phyloP scores from a whole-genome alignment of 768 basidiomycete species.

The Mycena alexandri region DNA sequence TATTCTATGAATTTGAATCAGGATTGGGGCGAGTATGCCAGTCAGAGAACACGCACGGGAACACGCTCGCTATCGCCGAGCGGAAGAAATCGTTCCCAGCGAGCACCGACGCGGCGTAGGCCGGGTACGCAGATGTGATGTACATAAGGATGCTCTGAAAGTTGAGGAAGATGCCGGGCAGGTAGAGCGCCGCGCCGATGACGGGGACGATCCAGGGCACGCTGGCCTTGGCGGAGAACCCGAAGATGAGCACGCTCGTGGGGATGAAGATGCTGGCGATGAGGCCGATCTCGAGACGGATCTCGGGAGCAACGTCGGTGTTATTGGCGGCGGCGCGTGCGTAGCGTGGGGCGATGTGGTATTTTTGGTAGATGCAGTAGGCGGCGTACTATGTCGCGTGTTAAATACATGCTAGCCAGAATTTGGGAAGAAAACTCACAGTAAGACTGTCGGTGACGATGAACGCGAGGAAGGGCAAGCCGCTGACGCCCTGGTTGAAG shows the following conservation, averaged over 20 bases:
- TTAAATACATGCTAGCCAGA: background rate
- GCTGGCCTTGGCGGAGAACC: constrained; percentile 5
- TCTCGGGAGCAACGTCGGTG: constrained; percentile 40
- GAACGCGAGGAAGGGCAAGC: constrained; percentile 37
- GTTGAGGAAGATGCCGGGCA: constrained; percentile 46
- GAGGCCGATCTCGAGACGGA: constrained; percentile 47
- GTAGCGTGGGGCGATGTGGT: constrained; percentile 13
- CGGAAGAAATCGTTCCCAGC: constrained; percentile 42
- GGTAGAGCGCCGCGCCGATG: constrained; percentile 40
- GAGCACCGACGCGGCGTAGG: constrained; percentile 45
- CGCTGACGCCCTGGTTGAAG: constrained; percentile 46
- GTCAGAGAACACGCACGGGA: constrained; percentile 18
- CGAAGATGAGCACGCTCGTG: constrained; percentile 11
- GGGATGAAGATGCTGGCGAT: constrained; percentile 18
- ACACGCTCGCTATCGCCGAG: constrained; percentile 40
- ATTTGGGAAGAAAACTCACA: constrained; percentile 6
- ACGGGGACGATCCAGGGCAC: constrained; percentile 22
- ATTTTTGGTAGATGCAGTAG: constrained; percentile 37
- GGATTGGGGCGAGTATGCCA: too few species aligned
- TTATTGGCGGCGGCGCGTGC: constrained; percentile 18
- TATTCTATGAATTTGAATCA: constrained; percentile 27
- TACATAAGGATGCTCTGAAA: constrained; percentile 47
- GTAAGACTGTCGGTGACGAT: constrained; percentile 33
- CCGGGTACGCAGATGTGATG: constrained; percentile 46
- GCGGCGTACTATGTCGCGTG: constrained; percentile 26